Percentiles rank a stretch among this genome's conserved stretches.
phyloP scores from a whole-genome alignment of 108 stramenopile genomes.

The Skeletonema grethae region DNA sequence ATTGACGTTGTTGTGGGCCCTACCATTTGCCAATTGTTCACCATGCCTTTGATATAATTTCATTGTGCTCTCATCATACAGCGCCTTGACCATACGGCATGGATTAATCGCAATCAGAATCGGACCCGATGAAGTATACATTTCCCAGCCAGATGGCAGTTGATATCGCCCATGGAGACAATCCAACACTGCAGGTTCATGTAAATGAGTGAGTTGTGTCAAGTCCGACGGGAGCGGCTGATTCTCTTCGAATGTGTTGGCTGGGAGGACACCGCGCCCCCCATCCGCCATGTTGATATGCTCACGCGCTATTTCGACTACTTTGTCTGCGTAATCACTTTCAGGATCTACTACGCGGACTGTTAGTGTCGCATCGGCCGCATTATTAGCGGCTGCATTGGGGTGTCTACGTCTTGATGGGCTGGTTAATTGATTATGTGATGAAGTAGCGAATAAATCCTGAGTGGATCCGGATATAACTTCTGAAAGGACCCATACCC shows the following conservation, averaged over 20 bases:
- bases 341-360: constrained; percentile 19
- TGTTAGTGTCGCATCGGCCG: constrained; percentile 3
- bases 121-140: constrained; percentile 67
- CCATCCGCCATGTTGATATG: constrained; percentile 4
- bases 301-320: constrained; percentile 14
- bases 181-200: constrained; percentile 49
- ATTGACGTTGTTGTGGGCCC: neutral
- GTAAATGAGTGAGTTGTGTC: constrained; percentile 38
- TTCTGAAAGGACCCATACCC: constrained; percentile 24
- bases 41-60: constrained; percentile 36
- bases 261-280: constrained; percentile 16
- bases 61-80: constrained; percentile 48
- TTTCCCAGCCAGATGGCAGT: constrained; percentile 42
- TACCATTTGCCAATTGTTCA: constrained; percentile 20
- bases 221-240: constrained; percentile 19
- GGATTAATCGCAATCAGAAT: constrained; percentile 75
- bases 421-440: neutral
- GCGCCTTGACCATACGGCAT: constrained; percentile 35
- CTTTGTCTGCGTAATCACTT: constrained; percentile 12
- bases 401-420: neutral
- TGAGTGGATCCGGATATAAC: constrained; percentile 21
- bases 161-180: constrained; percentile 39
- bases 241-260: constrained; percentile 9
- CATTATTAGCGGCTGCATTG: neutral
- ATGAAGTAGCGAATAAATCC: constrained; percentile 5